Evolutionary conservation across 2,329 filamentous ascomycete species (phyloP).

Genomic region (Balansia obtecta): DNA sequence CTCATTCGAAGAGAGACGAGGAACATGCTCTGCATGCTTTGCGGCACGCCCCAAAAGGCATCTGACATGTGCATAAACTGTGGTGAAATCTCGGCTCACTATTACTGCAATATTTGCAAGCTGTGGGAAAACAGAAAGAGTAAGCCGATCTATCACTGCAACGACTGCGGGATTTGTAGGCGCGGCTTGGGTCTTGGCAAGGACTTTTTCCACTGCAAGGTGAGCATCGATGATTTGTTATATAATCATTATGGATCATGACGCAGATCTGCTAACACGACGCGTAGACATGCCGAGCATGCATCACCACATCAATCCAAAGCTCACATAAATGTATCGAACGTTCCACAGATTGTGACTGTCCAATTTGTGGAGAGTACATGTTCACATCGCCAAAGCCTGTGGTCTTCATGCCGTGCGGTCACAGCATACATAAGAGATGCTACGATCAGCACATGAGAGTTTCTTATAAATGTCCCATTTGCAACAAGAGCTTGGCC

Average conservation of each 20-base stretch:
- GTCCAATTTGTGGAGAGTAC: slow-evolving; percentile 92
- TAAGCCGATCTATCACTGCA: slow-evolving; percentile 92
- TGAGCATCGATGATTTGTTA: slow-evolving; percentile 25
- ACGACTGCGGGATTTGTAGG: slow-evolving; percentile 90
- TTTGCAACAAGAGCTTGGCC: slow-evolving; percentile 90
- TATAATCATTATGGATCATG: not conserved
- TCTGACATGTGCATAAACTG: slow-evolving; percentile 69
- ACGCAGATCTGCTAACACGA: not conserved
- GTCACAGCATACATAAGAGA: slow-evolving; percentile 84
- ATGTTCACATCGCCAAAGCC: slow-evolving; percentile 84
- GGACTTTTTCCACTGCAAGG: slow-evolving; percentile 97
- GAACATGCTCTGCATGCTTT: slow-evolving; percentile 97
- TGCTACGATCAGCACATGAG: slow-evolving; percentile 85
- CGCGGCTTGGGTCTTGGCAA: slow-evolving; percentile 85
- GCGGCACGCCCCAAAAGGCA: slow-evolving; percentile 71
- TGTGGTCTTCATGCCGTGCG: slow-evolving; percentile 90
- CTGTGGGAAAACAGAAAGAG: slow-evolving; percentile 89
- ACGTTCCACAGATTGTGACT: slow-evolving; percentile 86
- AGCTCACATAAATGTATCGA: slow-evolving; percentile 88
- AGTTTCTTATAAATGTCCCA: slow-evolving; percentile 87
- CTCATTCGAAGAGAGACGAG: slow-evolving; percentile 74
- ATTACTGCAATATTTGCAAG: slow-evolving; percentile 91
- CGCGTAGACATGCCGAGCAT: slow-evolving; percentile 72
- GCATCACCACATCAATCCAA: slow-evolving; percentile 79
- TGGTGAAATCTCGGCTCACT: slow-evolving; percentile 65